Base-by-base conservation (phyloP, 2,329 filamentous ascomycete species). In the Venturia nashicola region DNA sequence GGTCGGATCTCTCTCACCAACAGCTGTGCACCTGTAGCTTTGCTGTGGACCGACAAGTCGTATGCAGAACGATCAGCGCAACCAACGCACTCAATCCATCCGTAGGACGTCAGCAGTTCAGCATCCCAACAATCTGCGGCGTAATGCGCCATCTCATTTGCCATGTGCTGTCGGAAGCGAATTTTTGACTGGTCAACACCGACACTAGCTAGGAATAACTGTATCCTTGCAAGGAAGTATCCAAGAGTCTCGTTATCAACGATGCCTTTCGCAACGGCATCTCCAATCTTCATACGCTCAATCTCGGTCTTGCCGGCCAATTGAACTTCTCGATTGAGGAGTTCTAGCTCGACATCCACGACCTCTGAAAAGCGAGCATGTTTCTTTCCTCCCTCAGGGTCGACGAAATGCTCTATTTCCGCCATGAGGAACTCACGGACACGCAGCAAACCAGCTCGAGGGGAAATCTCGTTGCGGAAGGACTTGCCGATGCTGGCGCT, bases 161-260 rank as follows among this genome's bases (percentile, higher is more conserved):
- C 83, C 92, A 99, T 97, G 78, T 99, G 94, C 77, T 99, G 94
- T 72, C 94, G 86, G 83, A 97, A 97, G 63, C 94, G 89, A 70
- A 97, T 84, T 81, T 97, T 99, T 68, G 80, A 83, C 73, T 85
- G 81, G 74, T 97, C 93, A 59, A 96, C 82, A 72, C 94, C 94
- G 69, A 99, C 88, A 77, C 88, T 91, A 72, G 88, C 76, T 69
- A 97, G 82, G 83, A 97, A 99, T 48, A 90, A 84, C 73, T 94
- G 88, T 71, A 99, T 97, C 64, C 94, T 87, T 55, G 91, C 94
- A 60, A 99, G 80, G 82, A 99, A 99, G 80, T 99, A 99, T 67
- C 94, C 94, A 55, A 99, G 83, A 0, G 94, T 99, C 82, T 99
- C 92, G 76, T 97, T 99, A 75, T 99, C 92, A 18, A 99, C 90